These are phyloP conservation scores for Ophiostoma triangulosporum DNA, from an alignment of 2,329 filamentous ascomycete genomes.

Conservation along the genomic window DNA sequence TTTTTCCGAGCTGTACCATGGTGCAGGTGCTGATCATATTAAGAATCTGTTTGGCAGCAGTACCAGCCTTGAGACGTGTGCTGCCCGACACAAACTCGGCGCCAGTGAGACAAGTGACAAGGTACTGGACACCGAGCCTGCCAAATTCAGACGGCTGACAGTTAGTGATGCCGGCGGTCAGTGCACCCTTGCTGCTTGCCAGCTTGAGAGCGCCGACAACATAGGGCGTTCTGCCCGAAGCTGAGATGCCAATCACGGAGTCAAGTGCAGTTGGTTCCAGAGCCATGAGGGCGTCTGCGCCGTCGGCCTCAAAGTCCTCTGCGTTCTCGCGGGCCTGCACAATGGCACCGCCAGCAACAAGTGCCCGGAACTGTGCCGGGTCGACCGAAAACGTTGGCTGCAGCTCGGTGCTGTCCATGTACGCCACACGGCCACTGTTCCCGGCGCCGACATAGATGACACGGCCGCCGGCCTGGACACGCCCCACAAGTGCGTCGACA, in stretches of 20 bases:
- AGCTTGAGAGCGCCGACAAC: constrained; percentile 25
- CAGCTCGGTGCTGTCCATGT: constrained; percentile 27
- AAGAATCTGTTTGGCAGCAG: constrained; percentile 29
- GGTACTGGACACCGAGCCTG: constrained; percentile 13
- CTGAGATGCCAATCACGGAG: constrained; percentile 28
- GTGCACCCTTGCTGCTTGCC: constrained; percentile 22
- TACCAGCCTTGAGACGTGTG: constrained; percentile 31
- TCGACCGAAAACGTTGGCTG: constrained; percentile 27
- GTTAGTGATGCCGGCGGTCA: constrained; percentile 27
- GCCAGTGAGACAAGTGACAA: constrained; percentile 26
- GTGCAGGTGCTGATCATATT: constrained; percentile 31
- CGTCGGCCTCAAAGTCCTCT: constrained; percentile 8
- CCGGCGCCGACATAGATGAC: constrained; percentile 28
- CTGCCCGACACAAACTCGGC: constrained; percentile 31
- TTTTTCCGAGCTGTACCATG: constrained; percentile 30
- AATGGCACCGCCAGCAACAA: constrained; percentile 27
- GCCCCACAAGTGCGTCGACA: constrained; percentile 20
- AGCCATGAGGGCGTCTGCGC: background rate
- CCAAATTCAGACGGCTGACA: constrained; percentile 20
- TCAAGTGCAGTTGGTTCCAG: constrained; percentile 15
- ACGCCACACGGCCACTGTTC: constrained; percentile 27
- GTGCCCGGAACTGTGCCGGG: constrained; percentile 23
- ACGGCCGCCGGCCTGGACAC: constrained; percentile 22
- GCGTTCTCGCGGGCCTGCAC: constrained; percentile 24
- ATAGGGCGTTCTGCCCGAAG: constrained; percentile 29